Conservation (phyloP, 2,329 filamentous ascomycete genomes). For the Knoxdaviesia proteae region DNA sequence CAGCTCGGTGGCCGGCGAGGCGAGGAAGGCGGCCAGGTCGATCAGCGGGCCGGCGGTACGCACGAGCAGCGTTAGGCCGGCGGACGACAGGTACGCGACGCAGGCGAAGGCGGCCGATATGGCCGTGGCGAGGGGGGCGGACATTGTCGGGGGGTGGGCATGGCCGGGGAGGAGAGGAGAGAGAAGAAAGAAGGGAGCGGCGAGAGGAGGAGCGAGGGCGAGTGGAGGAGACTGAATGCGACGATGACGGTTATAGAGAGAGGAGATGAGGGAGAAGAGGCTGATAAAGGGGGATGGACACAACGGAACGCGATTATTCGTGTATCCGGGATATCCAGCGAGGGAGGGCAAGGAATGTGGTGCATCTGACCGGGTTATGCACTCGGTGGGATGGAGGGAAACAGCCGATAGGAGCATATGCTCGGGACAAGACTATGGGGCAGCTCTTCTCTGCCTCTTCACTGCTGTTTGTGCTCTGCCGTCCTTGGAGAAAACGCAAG, state of each 20-base stretch:
- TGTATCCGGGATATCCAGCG: no score
- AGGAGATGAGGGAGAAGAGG: neutral
- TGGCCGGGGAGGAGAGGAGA: neutral
- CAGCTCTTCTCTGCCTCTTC: no score
- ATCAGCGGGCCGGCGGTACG: neutral
- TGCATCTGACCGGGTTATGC: no score
- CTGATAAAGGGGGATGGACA: no score
- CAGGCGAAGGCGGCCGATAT: neutral
- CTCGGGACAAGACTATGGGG: no score
- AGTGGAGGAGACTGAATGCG: neutral
- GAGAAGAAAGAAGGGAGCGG: neutral
- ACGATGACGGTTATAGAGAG: neutral
- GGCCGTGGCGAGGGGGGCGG: neutral
- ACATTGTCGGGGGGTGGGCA: neutral
- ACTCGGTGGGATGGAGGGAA: no score
- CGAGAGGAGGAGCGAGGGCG: neutral
- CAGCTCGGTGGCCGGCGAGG: slow-evolving; percentile 2
- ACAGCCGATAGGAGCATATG: no score
- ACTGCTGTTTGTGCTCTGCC: no score
- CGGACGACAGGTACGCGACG: neutral
- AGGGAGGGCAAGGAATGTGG: no score
- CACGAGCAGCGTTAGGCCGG: neutral
- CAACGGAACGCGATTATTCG: no score
- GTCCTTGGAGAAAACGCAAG: no score
- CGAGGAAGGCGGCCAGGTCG: neutral